phyloP scores from a whole-genome alignment of 495 filamentous ascomycete genomes.

The Choiromyces venosus region DNA sequence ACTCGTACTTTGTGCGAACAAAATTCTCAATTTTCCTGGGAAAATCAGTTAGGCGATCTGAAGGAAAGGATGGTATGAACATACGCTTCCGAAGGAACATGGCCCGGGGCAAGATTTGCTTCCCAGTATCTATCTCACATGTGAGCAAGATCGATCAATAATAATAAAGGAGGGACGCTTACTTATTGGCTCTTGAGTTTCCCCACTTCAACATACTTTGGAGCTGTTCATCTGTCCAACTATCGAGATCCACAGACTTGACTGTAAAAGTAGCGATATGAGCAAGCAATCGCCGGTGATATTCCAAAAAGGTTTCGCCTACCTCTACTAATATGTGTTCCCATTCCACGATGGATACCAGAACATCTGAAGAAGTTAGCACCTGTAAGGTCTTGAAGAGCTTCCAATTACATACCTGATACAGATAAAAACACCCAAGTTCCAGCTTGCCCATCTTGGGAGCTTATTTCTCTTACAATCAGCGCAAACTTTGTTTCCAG shows the following conservation, averaged over 20 bases:
- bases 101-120: conserved; percentile 80
- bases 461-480: conserved; percentile 99
- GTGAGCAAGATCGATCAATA: conserved; percentile 9
- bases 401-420: conserved; percentile 56
- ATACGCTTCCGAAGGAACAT: conserved; percentile 90
- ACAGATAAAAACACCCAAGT: conserved; percentile 90
- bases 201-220: conserved; percentile 90
- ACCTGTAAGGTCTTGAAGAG: conserved; percentile 5
- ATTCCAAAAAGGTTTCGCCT: conserved; percentile 5
- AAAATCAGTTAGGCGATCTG: conserved; percentile 5
- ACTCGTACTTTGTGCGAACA: conserved; percentile 96
- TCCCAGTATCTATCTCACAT: conserved; percentile 74
- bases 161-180: conserved; percentile 19
- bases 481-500: conserved; percentile 90
- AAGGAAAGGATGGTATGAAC: conserved; percentile 29
- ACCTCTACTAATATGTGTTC: conserved; percentile 85
- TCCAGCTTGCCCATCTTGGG: conserved; percentile 98
- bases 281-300: conserved; percentile 3
- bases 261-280: conserved; percentile 47
- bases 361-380: conserved; percentile 58
- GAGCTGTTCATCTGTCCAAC: conserved; percentile 97
- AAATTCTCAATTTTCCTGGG: conserved; percentile 94
- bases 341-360: conserved; percentile 96
- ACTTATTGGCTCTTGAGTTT: conserved; percentile 92
- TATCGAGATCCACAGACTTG: conserved; percentile 94